These are phyloP conservation scores for Dioszegia hungarica DNA, from an alignment of 768 basidiomycete genomes.

Conservation along the genomic window DNA sequence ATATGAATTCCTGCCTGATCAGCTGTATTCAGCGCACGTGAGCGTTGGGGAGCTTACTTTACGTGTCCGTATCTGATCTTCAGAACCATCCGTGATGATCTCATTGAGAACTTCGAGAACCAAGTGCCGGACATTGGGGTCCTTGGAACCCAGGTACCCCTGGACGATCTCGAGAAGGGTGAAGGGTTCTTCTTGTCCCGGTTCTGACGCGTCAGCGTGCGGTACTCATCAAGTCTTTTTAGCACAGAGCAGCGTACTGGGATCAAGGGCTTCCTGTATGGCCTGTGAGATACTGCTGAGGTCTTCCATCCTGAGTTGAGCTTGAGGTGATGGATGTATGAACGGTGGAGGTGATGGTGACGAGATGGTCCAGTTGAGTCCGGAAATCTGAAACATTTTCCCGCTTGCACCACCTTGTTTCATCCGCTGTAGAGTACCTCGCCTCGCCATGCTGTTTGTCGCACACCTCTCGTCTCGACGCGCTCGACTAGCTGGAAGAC, in stretches of 20 bases:
- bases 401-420: too few relatives aligned
- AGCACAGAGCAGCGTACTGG: not conserved
- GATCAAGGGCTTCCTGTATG: not conserved
- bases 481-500: too few relatives aligned
- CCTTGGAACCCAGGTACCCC: not conserved
- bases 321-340: too few relatives aligned
- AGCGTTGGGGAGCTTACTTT: constrained; percentile 1
- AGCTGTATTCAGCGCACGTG: constrained; percentile 10
- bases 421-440: too few relatives aligned
- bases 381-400: too few relatives aligned
- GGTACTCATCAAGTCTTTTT: not conserved
- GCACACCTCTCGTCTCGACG: too few relatives aligned
- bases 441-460: too few relatives aligned
- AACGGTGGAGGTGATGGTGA: too few relatives aligned
- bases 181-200: constrained; percentile 1
- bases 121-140: not conserved
- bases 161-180: constrained; percentile 2
- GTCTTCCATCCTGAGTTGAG: constrained; percentile 12
- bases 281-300: constrained; percentile 2
- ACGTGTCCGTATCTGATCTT: not conserved
- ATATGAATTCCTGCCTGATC: not conserved
- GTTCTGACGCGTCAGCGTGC: not conserved
- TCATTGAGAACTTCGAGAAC: constrained; percentile 6
- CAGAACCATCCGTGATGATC: constrained; percentile 2
- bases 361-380: too few relatives aligned